These are phyloP conservation scores for Fusarium anthophilum DNA, from an alignment of 2,329 filamentous ascomycete species.

Conservation along the genomic window DNA sequence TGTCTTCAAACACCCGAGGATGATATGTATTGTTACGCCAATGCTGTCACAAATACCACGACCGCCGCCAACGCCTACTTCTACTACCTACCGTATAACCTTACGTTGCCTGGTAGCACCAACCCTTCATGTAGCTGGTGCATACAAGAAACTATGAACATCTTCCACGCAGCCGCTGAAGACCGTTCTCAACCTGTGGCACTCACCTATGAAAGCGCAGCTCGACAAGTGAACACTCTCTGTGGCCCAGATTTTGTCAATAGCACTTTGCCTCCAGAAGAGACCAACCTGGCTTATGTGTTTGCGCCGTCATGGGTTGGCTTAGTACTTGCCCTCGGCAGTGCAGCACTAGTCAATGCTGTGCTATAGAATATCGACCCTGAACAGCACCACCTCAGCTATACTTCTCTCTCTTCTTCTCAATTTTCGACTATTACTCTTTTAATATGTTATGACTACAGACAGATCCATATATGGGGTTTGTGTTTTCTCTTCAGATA, in stretches of 20 bases:
- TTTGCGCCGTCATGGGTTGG: constrained; percentile 32
- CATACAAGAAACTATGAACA: constrained; percentile 80
- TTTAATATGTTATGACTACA: constrained; percentile 31
- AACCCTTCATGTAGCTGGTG: constrained; percentile 81
- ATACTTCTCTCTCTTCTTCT: neutral
- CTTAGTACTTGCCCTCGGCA: constrained; percentile 23
- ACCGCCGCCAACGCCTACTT: constrained; percentile 79
- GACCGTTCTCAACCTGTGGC: constrained; percentile 74
- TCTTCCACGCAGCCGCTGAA: constrained; percentile 76
- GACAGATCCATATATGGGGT: constrained; percentile 21
- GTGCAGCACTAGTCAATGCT: constrained; percentile 24
- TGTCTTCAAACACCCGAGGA: constrained; percentile 77
- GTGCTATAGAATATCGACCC: constrained; percentile 27
- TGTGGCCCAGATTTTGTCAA: constrained; percentile 70
- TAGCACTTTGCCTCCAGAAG: constrained; percentile 57
- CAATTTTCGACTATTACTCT: neutral
- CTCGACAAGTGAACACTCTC: constrained; percentile 74
- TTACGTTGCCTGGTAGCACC: constrained; percentile 70
- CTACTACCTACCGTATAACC: constrained; percentile 87
- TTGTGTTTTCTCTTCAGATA: constrained; percentile 25
- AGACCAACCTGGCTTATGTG: constrained; percentile 21
- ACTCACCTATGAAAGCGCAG: constrained; percentile 75
- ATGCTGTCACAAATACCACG: constrained; percentile 80
- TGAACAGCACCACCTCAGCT: neutral
- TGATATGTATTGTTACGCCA: constrained; percentile 81